Conservation (phyloP, 176 grass and related monocot genomes). For the Triticum dicoccoides region DNA sequence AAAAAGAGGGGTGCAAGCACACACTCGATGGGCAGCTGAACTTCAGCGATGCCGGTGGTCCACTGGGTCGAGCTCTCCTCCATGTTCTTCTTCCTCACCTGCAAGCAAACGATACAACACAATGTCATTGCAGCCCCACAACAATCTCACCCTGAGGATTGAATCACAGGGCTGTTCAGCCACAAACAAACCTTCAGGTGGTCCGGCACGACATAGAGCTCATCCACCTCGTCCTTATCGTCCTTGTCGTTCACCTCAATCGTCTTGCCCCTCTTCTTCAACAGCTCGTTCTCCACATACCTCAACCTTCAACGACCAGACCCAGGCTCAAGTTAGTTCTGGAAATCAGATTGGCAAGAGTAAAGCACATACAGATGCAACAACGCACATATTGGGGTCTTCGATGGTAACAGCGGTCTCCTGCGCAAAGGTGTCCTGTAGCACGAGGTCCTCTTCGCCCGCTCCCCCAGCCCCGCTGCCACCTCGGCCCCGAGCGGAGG, state of each 20-base stretch:
- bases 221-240: constrained; percentile 76
- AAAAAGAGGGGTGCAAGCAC: constrained; percentile 18
- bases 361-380: background rate
- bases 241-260: constrained; percentile 63
- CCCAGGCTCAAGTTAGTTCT: background rate
- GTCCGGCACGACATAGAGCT: constrained; percentile 73
- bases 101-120: background rate
- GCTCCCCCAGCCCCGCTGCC: background rate
- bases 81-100: constrained; percentile 96
- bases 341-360: background rate
- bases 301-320: constrained; percentile 59
- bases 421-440: constrained; percentile 99
- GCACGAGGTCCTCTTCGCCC: constrained; percentile 70
- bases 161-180: background rate
- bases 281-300: constrained; percentile 87
- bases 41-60: constrained; percentile 93
- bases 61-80: constrained; percentile 98
- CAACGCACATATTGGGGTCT: constrained; percentile 84
- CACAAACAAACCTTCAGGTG: constrained; percentile 78
- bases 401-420: constrained; percentile 89
- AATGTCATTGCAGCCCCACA: constrained; percentile 1
- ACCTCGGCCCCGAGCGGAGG: background rate
- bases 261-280: constrained; percentile 76
- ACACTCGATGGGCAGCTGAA: constrained; percentile 81
- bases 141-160: background rate